Conservation (phyloP, 768 basidiomycete genomes). For the Pisolithus microcarpus region DNA sequence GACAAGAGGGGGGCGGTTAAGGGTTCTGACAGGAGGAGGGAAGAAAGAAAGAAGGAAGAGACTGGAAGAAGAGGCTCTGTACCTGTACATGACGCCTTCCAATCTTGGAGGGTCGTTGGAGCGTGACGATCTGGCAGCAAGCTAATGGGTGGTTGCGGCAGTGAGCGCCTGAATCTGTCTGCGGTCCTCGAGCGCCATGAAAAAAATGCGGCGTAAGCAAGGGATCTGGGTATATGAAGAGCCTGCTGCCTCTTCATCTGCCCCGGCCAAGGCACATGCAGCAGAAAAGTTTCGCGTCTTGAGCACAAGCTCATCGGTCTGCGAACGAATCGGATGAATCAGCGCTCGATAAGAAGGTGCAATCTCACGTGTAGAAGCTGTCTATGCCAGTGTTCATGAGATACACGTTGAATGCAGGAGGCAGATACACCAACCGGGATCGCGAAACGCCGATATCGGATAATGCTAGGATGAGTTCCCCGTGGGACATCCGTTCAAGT, state of each 20-base stretch:
- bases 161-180: too few species aligned
- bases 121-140: too few species aligned
- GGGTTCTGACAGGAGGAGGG: neutral
- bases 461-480: too few species aligned
- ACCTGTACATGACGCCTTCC: neutral
- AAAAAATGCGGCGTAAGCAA: neutral
- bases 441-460: neutral
- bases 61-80: neutral
- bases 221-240: too few species aligned
- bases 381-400: neutral
- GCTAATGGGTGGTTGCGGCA: too few species aligned
- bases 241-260: too few species aligned
- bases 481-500: too few species aligned
- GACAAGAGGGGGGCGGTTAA: neutral
- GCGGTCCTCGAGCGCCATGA: neutral
- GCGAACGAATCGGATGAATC: neutral
- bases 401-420: neutral
- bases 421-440: neutral
- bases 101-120: neutral
- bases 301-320: too few species aligned
- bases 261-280: neutral
- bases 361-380: neutral
- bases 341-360: neutral
- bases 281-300: neutral
- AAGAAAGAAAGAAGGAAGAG: neutral